A percentile compares a stretch with the other conserved stretches of the same genome.
phyloP scores from a whole-genome alignment of 148 eudicot species.

The Nyssa sinensis region DNA sequence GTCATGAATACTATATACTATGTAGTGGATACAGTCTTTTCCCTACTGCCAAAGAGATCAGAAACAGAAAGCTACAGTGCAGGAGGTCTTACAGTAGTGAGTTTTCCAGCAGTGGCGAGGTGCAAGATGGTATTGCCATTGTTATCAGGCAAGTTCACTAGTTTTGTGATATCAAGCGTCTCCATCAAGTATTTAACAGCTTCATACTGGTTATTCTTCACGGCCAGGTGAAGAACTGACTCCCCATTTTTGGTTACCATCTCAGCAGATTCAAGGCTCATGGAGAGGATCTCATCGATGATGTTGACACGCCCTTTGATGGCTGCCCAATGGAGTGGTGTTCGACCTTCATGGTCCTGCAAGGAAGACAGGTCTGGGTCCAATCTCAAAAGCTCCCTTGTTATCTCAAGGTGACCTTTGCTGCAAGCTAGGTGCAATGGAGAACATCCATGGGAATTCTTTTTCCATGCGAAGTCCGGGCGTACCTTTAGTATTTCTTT shows the following conservation, averaged over 20 bases:
- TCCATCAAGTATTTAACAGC: constrained; percentile 22
- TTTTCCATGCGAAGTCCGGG: constrained; percentile 23
- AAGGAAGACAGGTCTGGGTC: constrained; percentile 20
- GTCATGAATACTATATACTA: no score
- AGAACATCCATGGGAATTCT: constrained; percentile 10
- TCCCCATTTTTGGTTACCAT: constrained; percentile 19
- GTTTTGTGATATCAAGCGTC: constrained; percentile 7
- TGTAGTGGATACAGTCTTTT: no score
- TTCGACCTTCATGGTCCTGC: constrained; percentile 24
- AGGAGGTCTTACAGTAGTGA: constrained; percentile 17
- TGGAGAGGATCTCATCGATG: constrained; percentile 20
- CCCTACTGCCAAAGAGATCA: no score
- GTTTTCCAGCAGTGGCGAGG: constrained; percentile 31
- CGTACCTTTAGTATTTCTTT: constrained; percentile 21
- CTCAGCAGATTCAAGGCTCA: constrained; percentile 24
- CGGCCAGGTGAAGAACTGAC: constrained; percentile 32
- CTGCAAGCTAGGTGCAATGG: constrained; percentile 26
- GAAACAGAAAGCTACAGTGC: neutral
- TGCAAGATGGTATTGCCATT: constrained; percentile 31
- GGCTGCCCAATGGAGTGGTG: constrained; percentile 29
- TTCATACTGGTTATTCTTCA: constrained; percentile 26
- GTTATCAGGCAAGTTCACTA: constrained; percentile 23
- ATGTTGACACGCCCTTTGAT: constrained; percentile 25
- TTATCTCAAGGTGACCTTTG: constrained; percentile 24
- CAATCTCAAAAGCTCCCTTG: constrained; percentile 18